Evolutionary conservation across 2,329 filamentous ascomycete species (phyloP), one percentile per base, ranked within the genome.

Genomic region (Pseudodiploospora longispora): DNA sequence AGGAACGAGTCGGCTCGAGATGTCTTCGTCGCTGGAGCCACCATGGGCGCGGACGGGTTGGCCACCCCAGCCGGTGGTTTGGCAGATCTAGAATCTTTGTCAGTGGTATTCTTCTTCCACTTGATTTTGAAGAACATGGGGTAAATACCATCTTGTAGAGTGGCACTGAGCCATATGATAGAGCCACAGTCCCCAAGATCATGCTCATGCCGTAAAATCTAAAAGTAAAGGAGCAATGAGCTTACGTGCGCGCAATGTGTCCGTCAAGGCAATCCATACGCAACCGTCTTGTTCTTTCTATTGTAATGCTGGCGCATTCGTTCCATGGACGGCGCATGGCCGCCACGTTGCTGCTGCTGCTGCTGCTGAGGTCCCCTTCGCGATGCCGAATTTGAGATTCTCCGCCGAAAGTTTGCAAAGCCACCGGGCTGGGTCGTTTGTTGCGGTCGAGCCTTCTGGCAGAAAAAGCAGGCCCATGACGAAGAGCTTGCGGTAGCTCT

Each of bases 31-130:
- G 47, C 74, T 71, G 42, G 59, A 61, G 40, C 66, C 64, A 41
- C 69, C 68, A 68, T 87, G 83, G 38, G 88, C 88, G 60, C 89
- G 87, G 51, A 96, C 79, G 30, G 91, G 91, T 62, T 95, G 88
- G 35, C 91, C 91, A 56, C 88, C 88, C 88, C 88, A 97, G 57
- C 91, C 86, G 9, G 84, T 90, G 10, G 85, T 86, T 68, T 85
- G 81, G 68, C 86, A 91, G 59, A 91, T 89, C 81, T 57, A 12
- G 9, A 42, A 6, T 30, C 19, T 9, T 12, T n/a, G n/a, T 40
- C 31, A 45, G 46, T 31, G 7, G 7, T 35, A 19, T 19, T 19
- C 33, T 38, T 28, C 32, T 33, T 56, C 41, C 35, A 10, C 30
- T 8, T n/a, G 19, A 27, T 29, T 31, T 8, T n/a, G 30, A 6